Base-by-base conservation (phyloP, 192 early-diverging fungal genomes). In the Jimgerdemannia lactiflua region DNA sequence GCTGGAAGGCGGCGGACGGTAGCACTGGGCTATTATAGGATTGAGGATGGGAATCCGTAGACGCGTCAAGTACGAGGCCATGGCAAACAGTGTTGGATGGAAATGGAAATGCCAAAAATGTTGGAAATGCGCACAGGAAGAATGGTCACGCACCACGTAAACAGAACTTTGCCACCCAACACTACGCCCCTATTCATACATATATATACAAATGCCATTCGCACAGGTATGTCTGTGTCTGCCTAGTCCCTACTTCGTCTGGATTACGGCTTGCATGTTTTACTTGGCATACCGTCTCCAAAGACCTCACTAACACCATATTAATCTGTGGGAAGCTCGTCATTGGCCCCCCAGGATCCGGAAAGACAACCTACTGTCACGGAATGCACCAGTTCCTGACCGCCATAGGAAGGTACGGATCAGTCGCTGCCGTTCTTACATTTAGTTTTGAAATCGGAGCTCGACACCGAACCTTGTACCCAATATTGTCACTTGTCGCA, bases 281-380 rank as follows among this genome's bases (percentile, higher is more conserved):
- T 29, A 29, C 29, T 29, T 29, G 29, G 29, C 29, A 29, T 29
- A 1, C 29, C 29, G 29, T 29, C 29, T 29, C 29, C 29, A 29
- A 29, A 29, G 29, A 59, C 14, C 49, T 59, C 49, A 14, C 49
- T 59, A 59, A 59, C 14, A 10, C 49, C 49, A 65, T 49, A 39
- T 42, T 79, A 63, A 64, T 54, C 9, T 66, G 43, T 42, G 67
- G 42, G 39, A 88, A 97, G 89, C 82, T 99, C 19, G 96, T 98
- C 18, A 94, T 99, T 82, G 97, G 97, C 3, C 96, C 96, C 49
- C 94, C 95, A 39, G 95, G 96, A 18, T 94, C 92, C 49, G 96
- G 96, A n/a, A 97, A 97, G 82, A 95, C 95, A 14, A 97, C 98
- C 1, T 98, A 96, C 80, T 99, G 97, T 81, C 82, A 88, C 73